These are phyloP conservation scores for Fusarium papillatum DNA, from an alignment of 2,329 filamentous ascomycete genomes.

Conservation along the genomic window DNA sequence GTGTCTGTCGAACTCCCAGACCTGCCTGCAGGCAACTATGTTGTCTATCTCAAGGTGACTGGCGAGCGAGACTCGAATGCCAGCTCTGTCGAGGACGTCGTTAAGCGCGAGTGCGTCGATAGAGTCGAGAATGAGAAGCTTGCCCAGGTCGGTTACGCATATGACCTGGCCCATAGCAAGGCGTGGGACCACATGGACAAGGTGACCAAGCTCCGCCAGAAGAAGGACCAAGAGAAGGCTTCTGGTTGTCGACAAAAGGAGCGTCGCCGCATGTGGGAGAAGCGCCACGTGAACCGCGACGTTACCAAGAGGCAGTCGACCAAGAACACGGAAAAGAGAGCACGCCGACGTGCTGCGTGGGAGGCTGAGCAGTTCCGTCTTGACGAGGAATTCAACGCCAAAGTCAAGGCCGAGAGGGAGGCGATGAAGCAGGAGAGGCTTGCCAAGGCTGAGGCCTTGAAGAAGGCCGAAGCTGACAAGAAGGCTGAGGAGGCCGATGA, in stretches of 20 bases:
- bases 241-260: slow-evolving; percentile 60
- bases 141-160: slow-evolving; percentile 68
- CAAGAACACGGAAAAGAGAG: slow-evolving; percentile 54
- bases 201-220: slow-evolving; percentile 62
- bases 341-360: slow-evolving; percentile 44
- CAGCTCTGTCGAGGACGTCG: slow-evolving; percentile 67
- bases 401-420: slow-evolving; percentile 30
- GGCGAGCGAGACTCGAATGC: slow-evolving; percentile 59
- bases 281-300: slow-evolving; percentile 58
- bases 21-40: slow-evolving; percentile 69
- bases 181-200: slow-evolving; percentile 65
- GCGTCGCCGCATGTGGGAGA: slow-evolving; percentile 63
- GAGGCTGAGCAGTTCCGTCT: slow-evolving; percentile 43
- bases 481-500: slow-evolving; percentile 31
- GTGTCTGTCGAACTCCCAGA: slow-evolving; percentile 70
- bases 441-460: slow-evolving; percentile 26
- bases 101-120: slow-evolving; percentile 63
- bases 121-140: slow-evolving; percentile 70
- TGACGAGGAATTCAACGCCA: slow-evolving; percentile 47
- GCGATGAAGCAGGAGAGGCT: slow-evolving; percentile 35
- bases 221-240: slow-evolving; percentile 63
- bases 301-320: slow-evolving; percentile 57
- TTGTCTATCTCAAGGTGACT: slow-evolving; percentile 68
- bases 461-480: slow-evolving; percentile 35
- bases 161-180: slow-evolving; percentile 73